Evolutionary conservation across 2,329 filamentous ascomycete species (phyloP), one percentile per base, ranked within the genome.

Genomic region (Aspergillus chevalieri): DNA sequence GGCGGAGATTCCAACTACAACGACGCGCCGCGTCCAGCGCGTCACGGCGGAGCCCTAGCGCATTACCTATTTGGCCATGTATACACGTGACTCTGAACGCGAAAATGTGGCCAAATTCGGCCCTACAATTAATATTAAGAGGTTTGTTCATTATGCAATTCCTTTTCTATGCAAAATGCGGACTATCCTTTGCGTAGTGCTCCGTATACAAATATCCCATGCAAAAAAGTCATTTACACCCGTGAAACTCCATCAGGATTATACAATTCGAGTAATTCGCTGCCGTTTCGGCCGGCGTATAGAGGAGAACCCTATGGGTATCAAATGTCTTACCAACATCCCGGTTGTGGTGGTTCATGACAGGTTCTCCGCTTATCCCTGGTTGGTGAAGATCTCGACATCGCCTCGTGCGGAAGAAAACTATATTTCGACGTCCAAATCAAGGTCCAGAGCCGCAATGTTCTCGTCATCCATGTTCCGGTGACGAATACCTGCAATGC

Each of bases 381-480:
- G 26, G 26, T 28, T 30, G 24, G 7, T 26, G 10, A 12, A 30
- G 3, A 30, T 30, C 5, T 30, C 26, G 10, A 12, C 9, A 12
- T 12, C 9, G 26, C 4, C 26, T 30, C 26, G 10, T 12, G 21
- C 21, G 6, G 15, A 22, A 41, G 38, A 3, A 41, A 22, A 28
- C 52, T 74, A 89, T 59, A 95, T 89, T 58, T 95, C 90, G 60
- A 95, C 84, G 59, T 97, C 92, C 65, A 97, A 89, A 24, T 89
- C 92, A 60, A 97, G 73, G 66, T 97, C 93, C 74, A 97, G 75
- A 22, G 84, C 80, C 1, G 86, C 90, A 68, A 97, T 92, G 49
- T 96, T 86, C 64, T 97, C 93, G 64, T 97, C 93, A 54, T 95
- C 91, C 76, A 87, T 86, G 50, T 90, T 80, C 26, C 86, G 84